Conservation (phyloP, 805 yeast species). For the Debaryomyces castellii region DNA sequence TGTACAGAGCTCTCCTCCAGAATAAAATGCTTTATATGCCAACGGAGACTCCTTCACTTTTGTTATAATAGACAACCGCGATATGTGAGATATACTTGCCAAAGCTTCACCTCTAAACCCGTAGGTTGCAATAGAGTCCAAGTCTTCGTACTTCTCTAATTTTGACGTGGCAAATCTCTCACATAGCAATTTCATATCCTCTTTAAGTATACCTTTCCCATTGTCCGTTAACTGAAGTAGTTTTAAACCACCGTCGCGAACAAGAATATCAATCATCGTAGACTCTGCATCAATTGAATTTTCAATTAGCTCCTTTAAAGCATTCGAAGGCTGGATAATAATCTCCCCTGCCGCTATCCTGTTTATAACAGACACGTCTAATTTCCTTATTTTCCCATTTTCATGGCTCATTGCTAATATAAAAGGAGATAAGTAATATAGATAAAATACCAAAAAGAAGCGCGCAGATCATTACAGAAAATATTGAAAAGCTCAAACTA, state of each 20-base stretch:
- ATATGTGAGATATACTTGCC: constrained; percentile 88
- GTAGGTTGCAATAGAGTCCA: constrained; percentile 68
- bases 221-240: constrained; percentile 85
- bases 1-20: constrained; percentile 61
- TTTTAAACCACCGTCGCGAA: constrained; percentile 92
- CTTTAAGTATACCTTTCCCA: constrained; percentile 76
- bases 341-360: constrained; percentile 97
- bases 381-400: constrained; percentile 20
- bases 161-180: constrained; percentile 93
- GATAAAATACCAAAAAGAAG: neutral
- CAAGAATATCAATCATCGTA: constrained; percentile 69
- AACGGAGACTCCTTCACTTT: constrained; percentile 58
- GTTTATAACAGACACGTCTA: constrained; percentile 76
- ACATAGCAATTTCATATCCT: constrained; percentile 78
- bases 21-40: constrained; percentile 71
- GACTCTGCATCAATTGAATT: constrained; percentile 88
- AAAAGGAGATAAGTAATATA: neutral
- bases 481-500: neutral
- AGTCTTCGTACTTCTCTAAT: constrained; percentile 69
- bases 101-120: constrained; percentile 98
- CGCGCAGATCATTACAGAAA: neutral
- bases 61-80: constrained; percentile 78
- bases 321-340: constrained; percentile 90
- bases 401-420: neutral
- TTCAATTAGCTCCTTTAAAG: constrained; percentile 88